Percentiles rank a stretch among this genome's conserved stretches.
These are phyloP conservation scores for Diaporthe capsici DNA, from an alignment of 2,329 filamentous ascomycete species.

Conservation along the genomic window DNA sequence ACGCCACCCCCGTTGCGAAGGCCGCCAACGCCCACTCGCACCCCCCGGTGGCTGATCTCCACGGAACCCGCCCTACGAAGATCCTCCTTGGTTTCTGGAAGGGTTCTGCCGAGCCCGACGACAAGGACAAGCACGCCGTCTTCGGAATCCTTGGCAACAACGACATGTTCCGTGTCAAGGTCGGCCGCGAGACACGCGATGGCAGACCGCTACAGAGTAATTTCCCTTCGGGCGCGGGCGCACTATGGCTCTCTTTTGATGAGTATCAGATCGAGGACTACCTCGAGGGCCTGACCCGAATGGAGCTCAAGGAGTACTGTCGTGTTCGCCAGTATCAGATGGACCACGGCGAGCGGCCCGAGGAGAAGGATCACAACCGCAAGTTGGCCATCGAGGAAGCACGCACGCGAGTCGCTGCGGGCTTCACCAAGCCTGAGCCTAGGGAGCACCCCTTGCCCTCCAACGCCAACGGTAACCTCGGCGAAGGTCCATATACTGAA, in stretches of 20 bases:
- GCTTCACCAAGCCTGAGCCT: conserved; percentile 45
- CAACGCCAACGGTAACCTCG: conserved; percentile 39
- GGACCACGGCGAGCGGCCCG: conserved; percentile 65
- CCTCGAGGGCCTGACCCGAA: conserved; percentile 63
- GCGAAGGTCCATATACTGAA: conserved; percentile 33
- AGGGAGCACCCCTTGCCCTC: conserved; percentile 41
- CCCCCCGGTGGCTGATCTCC: conserved; percentile 56
- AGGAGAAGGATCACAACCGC: conserved; percentile 65
- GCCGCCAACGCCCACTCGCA: neutral
- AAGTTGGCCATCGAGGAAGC: conserved; percentile 66
- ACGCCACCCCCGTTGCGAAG: conserved; percentile 19
- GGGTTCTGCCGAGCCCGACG: conserved; percentile 62
- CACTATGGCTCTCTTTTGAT: conserved; percentile 74
- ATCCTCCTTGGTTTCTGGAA: conserved; percentile 73
- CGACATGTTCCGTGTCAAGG: conserved; percentile 76
- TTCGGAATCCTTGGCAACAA: conserved; percentile 74
- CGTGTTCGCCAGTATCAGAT: conserved; percentile 72
- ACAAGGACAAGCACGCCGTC: conserved; percentile 71
- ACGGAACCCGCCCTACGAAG: conserved; percentile 68
- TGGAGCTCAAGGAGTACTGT: conserved; percentile 75
- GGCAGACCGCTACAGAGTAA: conserved; percentile 71
- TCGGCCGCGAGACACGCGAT: conserved; percentile 72
- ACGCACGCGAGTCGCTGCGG: conserved; percentile 56
- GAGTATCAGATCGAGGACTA: conserved; percentile 72
- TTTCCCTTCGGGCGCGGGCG: conserved; percentile 72